Conservation (phyloP, 805 yeast species). For the Kodamaea hsintzibuensis region DNA sequence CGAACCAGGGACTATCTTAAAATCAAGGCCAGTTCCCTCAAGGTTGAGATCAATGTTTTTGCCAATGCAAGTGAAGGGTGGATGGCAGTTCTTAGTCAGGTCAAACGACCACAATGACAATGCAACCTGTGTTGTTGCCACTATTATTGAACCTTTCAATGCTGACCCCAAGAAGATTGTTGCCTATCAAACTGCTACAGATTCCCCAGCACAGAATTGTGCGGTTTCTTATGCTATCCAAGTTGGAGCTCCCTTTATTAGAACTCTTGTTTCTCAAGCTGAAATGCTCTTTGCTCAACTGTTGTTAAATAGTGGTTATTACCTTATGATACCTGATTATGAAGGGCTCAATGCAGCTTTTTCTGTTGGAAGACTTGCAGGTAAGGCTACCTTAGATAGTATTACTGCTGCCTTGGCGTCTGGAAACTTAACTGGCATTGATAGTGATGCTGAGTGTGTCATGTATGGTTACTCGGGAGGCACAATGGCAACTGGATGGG, state of each 20-base stretch:
- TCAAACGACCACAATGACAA: constrained; percentile 24
- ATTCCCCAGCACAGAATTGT: constrained; percentile 27
- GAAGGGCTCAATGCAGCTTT: constrained; percentile 23
- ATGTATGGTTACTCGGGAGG: constrained; percentile 30
- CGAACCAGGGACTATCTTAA: constrained; percentile 15
- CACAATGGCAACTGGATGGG: constrained; percentile 26
- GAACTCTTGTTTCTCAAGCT: constrained; percentile 8
- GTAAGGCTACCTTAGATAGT: constrained; percentile 21
- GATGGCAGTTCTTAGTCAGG: constrained; percentile 15
- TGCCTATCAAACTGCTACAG: constrained; percentile 30
- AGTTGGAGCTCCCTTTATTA: constrained; percentile 11
- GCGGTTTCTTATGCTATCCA: constrained; percentile 27
- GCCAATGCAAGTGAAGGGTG: constrained; percentile 13
- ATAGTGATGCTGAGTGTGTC: constrained; percentile 15
- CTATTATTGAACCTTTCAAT: constrained; percentile 30
- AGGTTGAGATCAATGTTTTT: constrained; percentile 12
- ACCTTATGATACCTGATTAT: constrained; percentile 21
- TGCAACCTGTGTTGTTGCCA: constrained; percentile 26
- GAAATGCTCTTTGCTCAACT: constrained; percentile 17
- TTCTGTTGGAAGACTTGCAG: constrained; percentile 20
- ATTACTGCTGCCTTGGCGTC: constrained; percentile 17
- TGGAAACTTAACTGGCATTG: constrained; percentile 20
- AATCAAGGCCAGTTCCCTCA: constrained; percentile 12
- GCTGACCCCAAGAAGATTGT: constrained; percentile 26
- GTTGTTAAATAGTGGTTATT: constrained; percentile 20